Conservation (phyloP, 1,284 basidiomycete species). For the Boletus smithii region DNA sequence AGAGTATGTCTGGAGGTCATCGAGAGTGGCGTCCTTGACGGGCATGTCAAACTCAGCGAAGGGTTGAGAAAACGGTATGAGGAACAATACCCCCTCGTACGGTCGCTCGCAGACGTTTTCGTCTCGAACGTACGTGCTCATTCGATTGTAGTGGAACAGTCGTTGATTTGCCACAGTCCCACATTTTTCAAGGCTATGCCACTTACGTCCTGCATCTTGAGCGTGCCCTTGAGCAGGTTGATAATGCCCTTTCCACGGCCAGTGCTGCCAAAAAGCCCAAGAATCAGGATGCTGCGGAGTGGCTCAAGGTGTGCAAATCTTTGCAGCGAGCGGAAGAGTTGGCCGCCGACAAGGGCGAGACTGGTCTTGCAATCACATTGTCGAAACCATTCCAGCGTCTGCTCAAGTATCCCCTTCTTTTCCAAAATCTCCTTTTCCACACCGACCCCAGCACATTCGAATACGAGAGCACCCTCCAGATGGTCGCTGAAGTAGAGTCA, state of each 20-base stretch:
- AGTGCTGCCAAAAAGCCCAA: constrained; percentile 68
- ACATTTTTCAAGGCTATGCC: constrained; percentile 88
- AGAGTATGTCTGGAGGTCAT: constrained; percentile 83
- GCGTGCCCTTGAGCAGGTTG: constrained; percentile 82
- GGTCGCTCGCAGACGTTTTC: constrained; percentile 90
- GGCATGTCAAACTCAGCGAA: constrained; percentile 80
- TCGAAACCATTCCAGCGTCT: constrained; percentile 97
- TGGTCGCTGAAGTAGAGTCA: constrained; percentile 95
- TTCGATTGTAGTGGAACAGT: constrained; percentile 5
- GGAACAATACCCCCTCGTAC: constrained; percentile 88
- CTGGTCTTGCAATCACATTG: constrained; percentile 88
- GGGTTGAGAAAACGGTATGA: constrained; percentile 85
- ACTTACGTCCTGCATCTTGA: constrained; percentile 91
- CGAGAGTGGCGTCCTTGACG: constrained; percentile 79
- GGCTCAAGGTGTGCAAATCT: constrained; percentile 69
- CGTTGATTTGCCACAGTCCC: constrained; percentile 55
- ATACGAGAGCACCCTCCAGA: constrained; percentile 92
- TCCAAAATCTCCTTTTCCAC: constrained; percentile 95
- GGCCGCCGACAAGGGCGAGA: constrained; percentile 85
- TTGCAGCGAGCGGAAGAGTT: constrained; percentile 75
- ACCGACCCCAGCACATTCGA: constrained; percentile 97
- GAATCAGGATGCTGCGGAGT: constrained; percentile 74
- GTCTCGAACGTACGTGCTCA: constrained; percentile 75
- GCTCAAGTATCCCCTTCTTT: constrained; percentile 94
- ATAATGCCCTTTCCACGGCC: constrained; percentile 69